Conservation (phyloP, 1,284 basidiomycete species). For the Caloboletus firmus region DNA sequence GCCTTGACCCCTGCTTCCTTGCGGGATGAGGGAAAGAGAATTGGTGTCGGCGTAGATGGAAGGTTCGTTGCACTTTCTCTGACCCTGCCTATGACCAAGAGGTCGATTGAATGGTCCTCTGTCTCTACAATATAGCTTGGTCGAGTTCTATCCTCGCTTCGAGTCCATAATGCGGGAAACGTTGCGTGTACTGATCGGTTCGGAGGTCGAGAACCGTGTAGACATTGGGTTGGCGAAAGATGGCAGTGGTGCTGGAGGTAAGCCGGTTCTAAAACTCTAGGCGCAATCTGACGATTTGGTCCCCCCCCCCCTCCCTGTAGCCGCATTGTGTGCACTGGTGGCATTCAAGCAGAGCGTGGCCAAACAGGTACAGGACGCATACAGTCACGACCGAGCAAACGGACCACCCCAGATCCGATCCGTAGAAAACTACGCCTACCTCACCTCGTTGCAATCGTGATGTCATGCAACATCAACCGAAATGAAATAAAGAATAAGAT, state of each 20-base stretch:
- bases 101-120: background rate
- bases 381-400: slow-evolving; percentile 4
- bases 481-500: background rate
- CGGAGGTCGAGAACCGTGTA: slow-evolving; percentile 75
- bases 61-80: slow-evolving; percentile 47
- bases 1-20: slow-evolving; percentile 36
- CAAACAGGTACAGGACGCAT: slow-evolving; percentile 8
- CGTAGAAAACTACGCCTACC: slow-evolving; percentile 12
- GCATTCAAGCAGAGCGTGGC: slow-evolving; percentile 29
- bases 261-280: slow-evolving; percentile 29
- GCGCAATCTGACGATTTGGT: slow-evolving; percentile 4
- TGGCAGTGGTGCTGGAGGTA: slow-evolving; percentile 95
- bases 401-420: slow-evolving; percentile 15
- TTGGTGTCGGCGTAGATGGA: slow-evolving; percentile 87
- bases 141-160: slow-evolving; percentile 90
- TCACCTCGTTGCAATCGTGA: slow-evolving; percentile 25
- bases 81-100: background rate
- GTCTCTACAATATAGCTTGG: slow-evolving; percentile 55
- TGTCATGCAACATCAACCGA: slow-evolving; percentile 2
- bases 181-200: slow-evolving; percentile 74
- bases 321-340: slow-evolving; percentile 70
- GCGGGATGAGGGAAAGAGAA: slow-evolving; percentile 48
- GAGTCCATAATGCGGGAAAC: slow-evolving; percentile 74
- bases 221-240: slow-evolving; percentile 94
- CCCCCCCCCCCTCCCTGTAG: slow-evolving; percentile 45